Evolutionary conservation across 192 early-diverging fungal species (phyloP), one percentile per base, ranked within the genome.

Genomic region (Coemansia sp.): DNA sequence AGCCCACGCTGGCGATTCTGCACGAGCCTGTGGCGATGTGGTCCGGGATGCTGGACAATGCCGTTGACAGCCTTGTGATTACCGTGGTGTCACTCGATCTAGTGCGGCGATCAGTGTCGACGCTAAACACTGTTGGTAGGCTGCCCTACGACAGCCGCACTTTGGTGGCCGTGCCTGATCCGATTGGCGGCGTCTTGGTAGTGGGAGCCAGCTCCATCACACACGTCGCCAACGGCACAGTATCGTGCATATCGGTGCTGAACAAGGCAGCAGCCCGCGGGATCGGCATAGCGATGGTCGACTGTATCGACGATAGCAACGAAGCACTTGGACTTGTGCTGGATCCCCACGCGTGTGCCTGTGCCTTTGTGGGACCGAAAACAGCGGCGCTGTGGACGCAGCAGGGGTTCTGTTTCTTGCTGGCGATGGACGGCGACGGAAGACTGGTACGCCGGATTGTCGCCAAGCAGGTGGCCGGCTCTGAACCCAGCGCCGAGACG

Each of bases 1-100:
- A 96, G 73, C 97, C 97, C 5, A 97, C 95, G 8, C 85, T 99
- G 32, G 96, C 94, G 0, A 92, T 99, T 67, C 80, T 99, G 64
- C 97, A 93, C 74, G 92, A 97, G 76, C 82, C 93, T 19, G 76
- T 86, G 47, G 89, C 91, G 44, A 93, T 92, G 23, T 97, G 95
- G 95, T 87, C 95, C 3, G 95, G 94, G 83, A 90, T 89, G 63
- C 76, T 77, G 16, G 70, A 75, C 21, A 65, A 38, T 10, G 55
- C 35, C 6, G 50, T 86, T 64, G 95, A 97, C 73, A 92, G 92
- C 2, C 84, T 87, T 61, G 82, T 80, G 19, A 79, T 97, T 26
- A 80, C 91, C 2, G 94, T 96, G 6, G 86, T 99, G 14, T 98
- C 97, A 30, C 83, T 99, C 14, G 91, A 97, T 68, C 69, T 95